Base-by-base conservation (phyloP, 2,329 filamentous ascomycete species). In the Coleophoma eucalyptorum region DNA sequence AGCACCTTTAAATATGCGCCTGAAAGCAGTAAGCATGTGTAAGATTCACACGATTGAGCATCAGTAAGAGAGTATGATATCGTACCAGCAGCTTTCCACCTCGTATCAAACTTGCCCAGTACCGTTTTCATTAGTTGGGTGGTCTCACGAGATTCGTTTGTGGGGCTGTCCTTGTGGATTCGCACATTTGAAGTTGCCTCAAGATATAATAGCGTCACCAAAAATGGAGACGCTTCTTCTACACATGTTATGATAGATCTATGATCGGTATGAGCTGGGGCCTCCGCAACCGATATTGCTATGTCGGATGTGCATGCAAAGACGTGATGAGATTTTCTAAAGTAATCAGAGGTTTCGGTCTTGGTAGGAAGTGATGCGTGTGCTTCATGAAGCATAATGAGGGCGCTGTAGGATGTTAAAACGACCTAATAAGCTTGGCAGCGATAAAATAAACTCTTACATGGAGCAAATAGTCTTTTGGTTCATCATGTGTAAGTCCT, bases 1-100 rank as follows among this genome's bases (percentile, higher is more conserved):
- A 57, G n/a, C 16, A 55, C 49, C 20, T 50, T 52, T 19, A 51
- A 48, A 32, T 54, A 55, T 6, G 51, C 51, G 11, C 51, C 55
- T 54, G 3, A 7, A 20, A 43, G 40, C 19, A 18, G 12, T 35
- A 5, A 55, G 21, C 42, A 35, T 42, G 12, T 41, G 12, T 19
- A 18, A 40, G 15, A 2, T 19, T 16, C 33, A 35, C 33, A 35
- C 15, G 20, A 40, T 15, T 8, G 10, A 13, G n/a, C 37, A 8
- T 15, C 20, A 10, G 10, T 16, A 13, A 15, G 8, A 40, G n/a
- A 40, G 20, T 5, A 19, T 8, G 20, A 41, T 4, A 12, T 12
- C 4, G 13, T 15, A 55, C 50, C 48, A 21, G 52, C 48, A 46
- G 52, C 38, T 26, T 34, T 52, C 56, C 56, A 58, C 33, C 54